Conservation (phyloP, 1,284 basidiomycete genomes). For the Schizopora paradoxa region DNA sequence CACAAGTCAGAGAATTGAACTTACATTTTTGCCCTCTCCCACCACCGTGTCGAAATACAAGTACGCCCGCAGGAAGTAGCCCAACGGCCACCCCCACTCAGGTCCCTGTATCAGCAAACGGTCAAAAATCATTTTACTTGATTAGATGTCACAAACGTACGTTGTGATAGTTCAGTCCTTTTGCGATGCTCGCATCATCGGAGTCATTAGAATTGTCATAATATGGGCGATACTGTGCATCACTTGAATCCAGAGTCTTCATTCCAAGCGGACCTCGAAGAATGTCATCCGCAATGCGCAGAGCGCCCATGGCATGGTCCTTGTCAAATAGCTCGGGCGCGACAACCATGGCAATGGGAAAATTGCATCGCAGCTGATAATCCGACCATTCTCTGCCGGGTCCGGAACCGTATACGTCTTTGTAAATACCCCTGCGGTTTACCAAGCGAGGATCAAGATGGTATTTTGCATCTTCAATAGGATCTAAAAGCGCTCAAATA, state of each 20-base stretch:
- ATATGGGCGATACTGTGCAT: conserved; percentile 80
- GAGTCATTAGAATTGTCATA: conserved; percentile 94
- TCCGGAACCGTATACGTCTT: conserved; percentile 93
- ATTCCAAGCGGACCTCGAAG: conserved; percentile 85
- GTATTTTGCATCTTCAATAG: conserved; percentile 69
- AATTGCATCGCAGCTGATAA: conserved; percentile 92
- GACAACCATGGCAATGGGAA: conserved; percentile 94
- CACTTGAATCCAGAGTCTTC: conserved; percentile 86
- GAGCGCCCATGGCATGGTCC: conserved; percentile 70
- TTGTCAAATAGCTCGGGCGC: conserved; percentile 93
- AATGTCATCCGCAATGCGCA: conserved; percentile 71
- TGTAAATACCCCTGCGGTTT: conserved; percentile 95
- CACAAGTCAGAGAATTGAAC: conserved; percentile 24
- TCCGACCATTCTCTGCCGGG: conserved; percentile 88
- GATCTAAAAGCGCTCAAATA: conserved; percentile 40
- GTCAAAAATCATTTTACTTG: conserved; percentile 16
- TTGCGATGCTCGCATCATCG: conserved; percentile 75
- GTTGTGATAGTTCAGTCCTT: conserved; percentile 87
- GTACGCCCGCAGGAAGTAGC: conserved; percentile 93
- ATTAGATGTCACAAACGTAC: conserved; percentile 36
- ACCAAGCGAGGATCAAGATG: conserved; percentile 68
- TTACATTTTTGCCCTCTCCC: conserved; percentile 60
- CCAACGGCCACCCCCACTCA: conserved; percentile 92
- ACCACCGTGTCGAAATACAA: conserved; percentile 72
- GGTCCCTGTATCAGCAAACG: conserved; percentile 52